Percentiles rank a stretch among this genome's conserved stretches.
Conservation (phyloP, 2,329 filamentous ascomycete genomes). For the Curvularia spicifera region DNA sequence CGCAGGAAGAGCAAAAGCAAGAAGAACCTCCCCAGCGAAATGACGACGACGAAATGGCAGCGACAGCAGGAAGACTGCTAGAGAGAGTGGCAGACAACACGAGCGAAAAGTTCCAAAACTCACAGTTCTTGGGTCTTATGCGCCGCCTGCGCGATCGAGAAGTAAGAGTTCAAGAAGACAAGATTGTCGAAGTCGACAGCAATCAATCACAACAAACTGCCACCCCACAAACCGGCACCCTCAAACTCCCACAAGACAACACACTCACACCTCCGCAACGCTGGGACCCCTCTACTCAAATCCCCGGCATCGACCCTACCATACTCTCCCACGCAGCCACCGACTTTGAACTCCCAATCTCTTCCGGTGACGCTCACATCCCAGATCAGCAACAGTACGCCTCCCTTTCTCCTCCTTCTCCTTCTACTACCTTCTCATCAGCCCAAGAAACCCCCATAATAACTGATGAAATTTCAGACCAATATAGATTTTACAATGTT, state of each 20-base stretch:
- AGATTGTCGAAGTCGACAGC: conserved; percentile 62
- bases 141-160: conserved; percentile 74
- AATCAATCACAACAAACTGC: not conserved
- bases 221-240: not conserved
- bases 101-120: conserved; percentile 77
- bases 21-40: conserved; percentile 30
- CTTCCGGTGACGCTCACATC: conserved; percentile 24
- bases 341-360: conserved; percentile 41
- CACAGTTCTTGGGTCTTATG: conserved; percentile 79
- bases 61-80: conserved; percentile 73
- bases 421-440: conserved; percentile 4
- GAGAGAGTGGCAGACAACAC: conserved; percentile 72
- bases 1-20: conserved; percentile 37
- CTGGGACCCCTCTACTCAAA: conserved; percentile 11
- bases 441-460: conserved; percentile 18
- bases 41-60: conserved; percentile 72
- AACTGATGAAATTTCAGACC: conserved; percentile 43
- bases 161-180: conserved; percentile 74
- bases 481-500: conserved; percentile 38
- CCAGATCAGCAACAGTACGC: conserved; percentile 18
- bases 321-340: conserved; percentile 41
- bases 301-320: conserved; percentile 37
- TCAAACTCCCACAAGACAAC: not conserved
- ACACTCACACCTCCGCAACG: not conserved
- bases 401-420: not conserved